Percentiles rank a stretch among this genome's conserved stretches.
Conservation (phyloP, 2,329 filamentous ascomycete genomes). For the Nakataea oryzae region DNA sequence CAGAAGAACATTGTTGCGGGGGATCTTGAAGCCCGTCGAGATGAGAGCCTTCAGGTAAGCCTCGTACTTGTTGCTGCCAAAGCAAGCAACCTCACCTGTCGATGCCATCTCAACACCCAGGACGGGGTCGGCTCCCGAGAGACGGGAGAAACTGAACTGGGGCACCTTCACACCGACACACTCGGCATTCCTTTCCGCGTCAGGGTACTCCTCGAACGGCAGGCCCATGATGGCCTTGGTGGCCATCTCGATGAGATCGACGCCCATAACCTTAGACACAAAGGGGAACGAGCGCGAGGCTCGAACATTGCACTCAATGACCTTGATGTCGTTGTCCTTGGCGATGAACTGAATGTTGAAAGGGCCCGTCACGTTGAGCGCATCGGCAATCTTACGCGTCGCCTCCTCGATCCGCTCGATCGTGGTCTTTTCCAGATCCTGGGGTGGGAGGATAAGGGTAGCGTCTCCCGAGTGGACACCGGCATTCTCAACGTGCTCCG, state of each 20-base stretch:
- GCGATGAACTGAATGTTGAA: constrained; percentile 99
- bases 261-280: constrained; percentile 96
- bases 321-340: constrained; percentile 99
- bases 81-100: constrained; percentile 94
- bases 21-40: constrained; percentile 91
- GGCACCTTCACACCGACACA: constrained; percentile 97
- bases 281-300: constrained; percentile 96
- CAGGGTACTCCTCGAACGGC: constrained; percentile 74
- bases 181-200: constrained; percentile 62
- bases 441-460: constrained; percentile 86
- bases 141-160: constrained; percentile 96
- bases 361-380: constrained; percentile 89
- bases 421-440: constrained; percentile 83
- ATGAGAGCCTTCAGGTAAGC: constrained; percentile 94
- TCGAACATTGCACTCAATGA: constrained; percentile 97
- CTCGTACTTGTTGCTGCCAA: constrained; percentile 92
- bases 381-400: constrained; percentile 86
- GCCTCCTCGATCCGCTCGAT: constrained; percentile 88
- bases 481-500: constrained; percentile 96
- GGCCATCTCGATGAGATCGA: constrained; percentile 96
- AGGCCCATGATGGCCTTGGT: constrained; percentile 91
- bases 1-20: constrained; percentile 87
- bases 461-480: constrained; percentile 98
- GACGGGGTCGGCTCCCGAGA: constrained; percentile 92
- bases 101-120: constrained; percentile 98